A percentile compares a stretch with the other conserved stretches of the same genome.
Conservation (phyloP, 805 yeast species). For the Spencermartinsiella europaea region DNA sequence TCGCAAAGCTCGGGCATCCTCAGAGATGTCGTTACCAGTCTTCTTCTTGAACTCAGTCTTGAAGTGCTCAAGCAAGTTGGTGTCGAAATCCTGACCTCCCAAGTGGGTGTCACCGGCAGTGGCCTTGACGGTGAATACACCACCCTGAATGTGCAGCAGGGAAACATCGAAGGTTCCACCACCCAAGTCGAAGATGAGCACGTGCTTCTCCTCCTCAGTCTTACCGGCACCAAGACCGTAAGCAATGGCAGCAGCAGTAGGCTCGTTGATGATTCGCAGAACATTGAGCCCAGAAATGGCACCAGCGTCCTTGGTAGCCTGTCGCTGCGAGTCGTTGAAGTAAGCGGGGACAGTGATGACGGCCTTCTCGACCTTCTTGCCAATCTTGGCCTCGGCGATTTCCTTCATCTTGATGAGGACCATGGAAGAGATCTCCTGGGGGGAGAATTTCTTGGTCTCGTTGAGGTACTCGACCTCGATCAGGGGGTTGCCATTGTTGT, state of each 20-base stretch:
- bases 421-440: slow-evolving; percentile 95
- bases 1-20: slow-evolving; percentile 92
- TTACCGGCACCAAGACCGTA: slow-evolving; percentile 92
- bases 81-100: slow-evolving; percentile 99
- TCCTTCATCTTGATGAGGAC: slow-evolving; percentile 85
- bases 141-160: slow-evolving; percentile 84
- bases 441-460: slow-evolving; percentile 81
- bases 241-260: slow-evolving; percentile 96
- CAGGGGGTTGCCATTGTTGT: slow-evolving; percentile 72
- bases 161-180: slow-evolving; percentile 99
- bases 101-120: slow-evolving; percentile 99
- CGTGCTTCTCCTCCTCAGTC: slow-evolving; percentile 77
- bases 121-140: slow-evolving; percentile 95
- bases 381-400: slow-evolving; percentile 76
- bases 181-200: slow-evolving; percentile 90
- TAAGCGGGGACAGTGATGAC: slow-evolving; percentile 86
- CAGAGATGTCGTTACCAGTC: slow-evolving; percentile 84
- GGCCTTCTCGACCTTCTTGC: slow-evolving; percentile 74
- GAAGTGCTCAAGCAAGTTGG: slow-evolving; percentile 91
- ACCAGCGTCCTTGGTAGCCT: slow-evolving; percentile 89
- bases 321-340: slow-evolving; percentile 86
- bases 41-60: slow-evolving; percentile 92
- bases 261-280: slow-evolving; percentile 81
- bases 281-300: slow-evolving; percentile 80
- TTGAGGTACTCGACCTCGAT: slow-evolving; percentile 79